Conservation (phyloP, 495 filamentous ascomycete species). For the Xanthoparmelia taractica region DNA sequence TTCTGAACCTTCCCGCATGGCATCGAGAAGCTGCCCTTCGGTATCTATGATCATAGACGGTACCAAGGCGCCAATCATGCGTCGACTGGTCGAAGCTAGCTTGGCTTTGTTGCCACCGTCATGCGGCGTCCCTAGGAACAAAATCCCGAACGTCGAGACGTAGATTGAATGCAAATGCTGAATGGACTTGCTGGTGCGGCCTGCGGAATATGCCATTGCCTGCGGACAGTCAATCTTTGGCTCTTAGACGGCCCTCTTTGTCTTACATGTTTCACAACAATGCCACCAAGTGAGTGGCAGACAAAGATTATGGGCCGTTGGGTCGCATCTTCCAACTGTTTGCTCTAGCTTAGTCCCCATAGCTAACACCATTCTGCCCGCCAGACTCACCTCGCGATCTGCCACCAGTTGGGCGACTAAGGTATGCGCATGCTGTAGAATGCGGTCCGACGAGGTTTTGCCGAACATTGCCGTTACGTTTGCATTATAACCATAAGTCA, state of each 20-base stretch:
- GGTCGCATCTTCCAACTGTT: conserved; percentile 23
- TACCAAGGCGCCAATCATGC: conserved; percentile 20
- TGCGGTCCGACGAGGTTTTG: conserved; percentile 23
- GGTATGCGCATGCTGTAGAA: conserved; percentile 32
- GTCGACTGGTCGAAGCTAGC: conserved; percentile 23
- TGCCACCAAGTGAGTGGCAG: conserved; percentile 23
- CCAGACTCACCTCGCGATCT: conserved; percentile 18
- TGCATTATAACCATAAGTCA: conserved; percentile 29
- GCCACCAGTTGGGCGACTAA: conserved; percentile 26
- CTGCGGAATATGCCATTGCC: conserved; percentile 23
- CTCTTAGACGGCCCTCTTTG: neutral
- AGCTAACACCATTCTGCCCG: neutral
- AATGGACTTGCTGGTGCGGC: conserved; percentile 16
- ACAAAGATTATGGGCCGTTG: conserved; percentile 23
- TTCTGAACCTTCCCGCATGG: conserved; percentile 33
- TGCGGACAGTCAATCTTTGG: conserved; percentile 6
- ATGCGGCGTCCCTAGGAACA: conserved; percentile 39
- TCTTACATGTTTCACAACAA: conserved; percentile 23
- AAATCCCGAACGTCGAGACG: conserved; percentile 31
- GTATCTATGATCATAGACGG: conserved; percentile 23
- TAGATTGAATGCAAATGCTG: conserved; percentile 33
- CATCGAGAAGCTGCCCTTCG: conserved; percentile 26
- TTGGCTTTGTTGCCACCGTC: conserved; percentile 25
- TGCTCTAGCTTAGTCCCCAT: neutral
- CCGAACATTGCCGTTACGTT: conserved; percentile 23